Conservation (phyloP, 139 green algal genomes). For the Coelastrella sp. region DNA sequence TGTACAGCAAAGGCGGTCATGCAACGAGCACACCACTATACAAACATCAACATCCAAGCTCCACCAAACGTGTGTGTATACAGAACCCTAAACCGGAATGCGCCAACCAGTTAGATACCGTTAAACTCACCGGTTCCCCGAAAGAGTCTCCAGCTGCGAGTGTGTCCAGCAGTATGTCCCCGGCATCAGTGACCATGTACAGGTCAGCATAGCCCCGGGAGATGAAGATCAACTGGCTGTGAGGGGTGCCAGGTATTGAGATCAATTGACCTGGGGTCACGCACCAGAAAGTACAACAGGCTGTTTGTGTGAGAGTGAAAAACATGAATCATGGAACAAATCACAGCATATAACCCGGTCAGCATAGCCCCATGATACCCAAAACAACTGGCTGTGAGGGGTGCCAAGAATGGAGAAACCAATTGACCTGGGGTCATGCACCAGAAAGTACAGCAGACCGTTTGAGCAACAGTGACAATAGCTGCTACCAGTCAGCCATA, state of each 20-base stretch:
- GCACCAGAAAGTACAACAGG: not conserved
- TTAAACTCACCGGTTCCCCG: constrained; percentile 21
- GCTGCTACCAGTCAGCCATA: not conserved
- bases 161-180: constrained; percentile 23
- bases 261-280: constrained; percentile 34
- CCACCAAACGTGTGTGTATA: no score
- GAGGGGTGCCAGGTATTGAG: constrained; percentile 13
- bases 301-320: not conserved
- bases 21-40: no score
- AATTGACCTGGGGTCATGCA: constrained; percentile 23
- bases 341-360: no score
- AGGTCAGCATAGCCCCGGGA: constrained; percentile 30
- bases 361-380: constrained; percentile 37
- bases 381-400: no score
- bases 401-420: constrained; percentile 26
- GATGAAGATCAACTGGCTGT: constrained; percentile 23
- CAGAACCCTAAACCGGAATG: no score
- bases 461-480: not conserved
- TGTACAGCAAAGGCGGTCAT: no score
- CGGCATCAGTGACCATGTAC: constrained; percentile 15
- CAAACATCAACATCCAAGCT: no score
- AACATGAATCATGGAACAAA: no score
- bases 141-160: constrained; percentile 33
- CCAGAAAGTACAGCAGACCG: not conserved
- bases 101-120: not conserved